Conservation (phyloP, 768 basidiomycete species). For the Auricularia cornea region DNA sequence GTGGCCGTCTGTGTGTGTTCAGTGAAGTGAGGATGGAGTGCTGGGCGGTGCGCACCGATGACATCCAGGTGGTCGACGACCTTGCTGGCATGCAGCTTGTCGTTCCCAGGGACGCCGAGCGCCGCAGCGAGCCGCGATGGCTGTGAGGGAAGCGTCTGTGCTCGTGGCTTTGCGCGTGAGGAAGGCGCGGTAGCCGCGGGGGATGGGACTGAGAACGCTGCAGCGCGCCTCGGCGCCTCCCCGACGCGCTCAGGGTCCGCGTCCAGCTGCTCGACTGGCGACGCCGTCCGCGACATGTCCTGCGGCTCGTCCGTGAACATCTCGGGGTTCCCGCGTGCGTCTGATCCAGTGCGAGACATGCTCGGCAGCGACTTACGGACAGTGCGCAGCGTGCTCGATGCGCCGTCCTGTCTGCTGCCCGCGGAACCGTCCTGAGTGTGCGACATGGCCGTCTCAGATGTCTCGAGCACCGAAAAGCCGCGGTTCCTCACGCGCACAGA, state of each 20-base stretch:
- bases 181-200: too few relatives aligned
- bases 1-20: background rate
- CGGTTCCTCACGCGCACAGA: background rate
- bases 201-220: too few relatives aligned
- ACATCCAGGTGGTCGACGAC: conserved; percentile 79
- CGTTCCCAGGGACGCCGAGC: conserved; percentile 4
- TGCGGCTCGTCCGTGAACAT: too few relatives aligned
- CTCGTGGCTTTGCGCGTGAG: background rate
- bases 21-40: background rate
- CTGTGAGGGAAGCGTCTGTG: background rate
- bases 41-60: conserved; percentile 41
- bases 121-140: background rate
- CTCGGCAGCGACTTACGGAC: background rate
- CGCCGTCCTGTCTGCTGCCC: background rate
- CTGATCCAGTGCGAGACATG: background rate
- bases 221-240: too few relatives aligned
- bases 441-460: background rate
- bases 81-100: conserved; percentile 59
- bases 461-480: background rate
- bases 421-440: too few relatives aligned
- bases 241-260: too few relatives aligned
- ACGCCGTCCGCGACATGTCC: too few relatives aligned
- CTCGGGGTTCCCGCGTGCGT: background rate
- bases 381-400: background rate
- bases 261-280: too few relatives aligned